Conservation (phyloP, 1,139 yeast species). For the Debaryomyces fabryi region DNA sequence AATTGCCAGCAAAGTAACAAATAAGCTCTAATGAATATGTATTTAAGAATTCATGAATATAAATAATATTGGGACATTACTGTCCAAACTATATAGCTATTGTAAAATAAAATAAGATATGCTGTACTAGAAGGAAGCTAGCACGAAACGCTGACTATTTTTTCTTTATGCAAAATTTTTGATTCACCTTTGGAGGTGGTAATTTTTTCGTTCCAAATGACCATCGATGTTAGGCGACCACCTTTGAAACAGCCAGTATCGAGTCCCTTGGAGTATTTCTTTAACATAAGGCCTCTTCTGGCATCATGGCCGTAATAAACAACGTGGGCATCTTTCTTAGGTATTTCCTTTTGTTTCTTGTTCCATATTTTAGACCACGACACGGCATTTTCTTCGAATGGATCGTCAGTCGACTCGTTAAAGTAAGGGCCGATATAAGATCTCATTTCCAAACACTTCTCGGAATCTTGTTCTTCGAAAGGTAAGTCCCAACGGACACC, state of each 20-base stretch:
- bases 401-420: conserved; percentile 55
- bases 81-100: not conserved
- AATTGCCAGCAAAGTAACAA: not conserved
- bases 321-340: conserved; percentile 31
- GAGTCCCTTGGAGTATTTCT: conserved; percentile 71
- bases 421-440: conserved; percentile 60
- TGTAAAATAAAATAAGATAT: not conserved
- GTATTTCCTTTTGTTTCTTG: conserved; percentile 42
- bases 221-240: conserved; percentile 65
- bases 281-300: conserved; percentile 66
- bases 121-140: not conserved
- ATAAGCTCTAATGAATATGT: not conserved
- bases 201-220: conserved; percentile 39
- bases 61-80: not conserved
- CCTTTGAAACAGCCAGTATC: conserved; percentile 87
- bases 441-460: conserved; percentile 63
- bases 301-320: conserved; percentile 94
- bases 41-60: not conserved
- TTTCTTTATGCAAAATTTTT: conserved; percentile 25
- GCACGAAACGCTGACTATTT: conserved; percentile 28
- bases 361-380: conserved; percentile 72
- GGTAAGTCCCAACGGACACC: conserved; percentile 68
- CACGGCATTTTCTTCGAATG: conserved; percentile 49
- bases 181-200: conserved; percentile 17
- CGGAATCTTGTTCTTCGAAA: conserved; percentile 62